A percentile compares a stretch with the other conserved stretches of the same genome.
Conservation (phyloP, 306 rosid genomes). For the Gillenia trifoliata region DNA sequence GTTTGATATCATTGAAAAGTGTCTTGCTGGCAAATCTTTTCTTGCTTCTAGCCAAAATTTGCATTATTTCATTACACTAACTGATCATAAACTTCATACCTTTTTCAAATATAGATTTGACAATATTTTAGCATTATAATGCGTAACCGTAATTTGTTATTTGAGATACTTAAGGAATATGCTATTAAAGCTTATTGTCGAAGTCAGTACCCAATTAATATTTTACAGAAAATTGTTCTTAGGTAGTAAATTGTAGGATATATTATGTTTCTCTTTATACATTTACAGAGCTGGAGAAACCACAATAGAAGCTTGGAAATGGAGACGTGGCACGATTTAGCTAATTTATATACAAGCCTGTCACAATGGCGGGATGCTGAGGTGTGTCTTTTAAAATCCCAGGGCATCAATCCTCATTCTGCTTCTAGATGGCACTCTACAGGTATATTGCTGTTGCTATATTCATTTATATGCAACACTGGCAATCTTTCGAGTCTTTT, state of each 20-base stretch:
- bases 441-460: constrained; percentile 35
- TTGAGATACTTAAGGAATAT: not conserved
- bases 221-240: not conserved
- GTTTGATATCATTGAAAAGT: not conserved
- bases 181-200: not conserved
- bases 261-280: constrained; percentile 9
- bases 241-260: not conserved
- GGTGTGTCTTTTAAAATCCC: constrained; percentile 74
- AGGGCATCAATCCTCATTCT: constrained; percentile 72
- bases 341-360: constrained; percentile 54
- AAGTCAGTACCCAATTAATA: not conserved
- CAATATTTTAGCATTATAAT: not conserved
- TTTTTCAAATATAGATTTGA: not conserved
- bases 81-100: not conserved
- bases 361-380: constrained; percentile 88
- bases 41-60: not conserved
- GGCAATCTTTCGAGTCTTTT: not conserved
- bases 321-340: constrained; percentile 92
- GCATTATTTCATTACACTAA: not conserved
- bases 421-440: constrained; percentile 82
- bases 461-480: not conserved
- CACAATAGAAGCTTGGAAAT: constrained; percentile 65
- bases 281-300: constrained; percentile 45
- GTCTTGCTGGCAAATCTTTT: not conserved
- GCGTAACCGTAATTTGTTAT: not conserved